Evolutionary conservation across 106 monocot species (phyloP).

Genomic region (Dendrobium huoshanense): DNA sequence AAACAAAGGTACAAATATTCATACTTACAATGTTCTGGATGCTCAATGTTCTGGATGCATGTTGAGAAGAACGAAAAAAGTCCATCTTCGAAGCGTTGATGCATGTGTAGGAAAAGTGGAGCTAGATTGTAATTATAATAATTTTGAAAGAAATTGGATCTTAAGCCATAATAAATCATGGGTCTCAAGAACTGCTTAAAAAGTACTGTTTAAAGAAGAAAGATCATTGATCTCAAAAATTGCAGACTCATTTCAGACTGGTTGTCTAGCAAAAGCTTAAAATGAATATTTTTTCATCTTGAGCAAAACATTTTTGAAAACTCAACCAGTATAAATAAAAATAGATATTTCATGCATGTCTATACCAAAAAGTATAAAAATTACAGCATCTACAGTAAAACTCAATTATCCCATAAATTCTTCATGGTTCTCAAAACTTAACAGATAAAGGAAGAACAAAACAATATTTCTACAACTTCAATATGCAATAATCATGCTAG

Average conservation of each 20-base stretch:
- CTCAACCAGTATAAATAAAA: neutral
- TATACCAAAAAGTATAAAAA: neutral
- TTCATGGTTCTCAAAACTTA: neutral
- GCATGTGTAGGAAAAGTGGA: neutral
- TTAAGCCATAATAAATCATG: neutral
- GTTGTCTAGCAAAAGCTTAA: neutral
- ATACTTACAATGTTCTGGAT: constrained; percentile 7
- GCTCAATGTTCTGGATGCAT: neutral
- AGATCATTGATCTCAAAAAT: neutral
- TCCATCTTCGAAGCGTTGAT: neutral
- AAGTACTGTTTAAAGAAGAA: neutral
- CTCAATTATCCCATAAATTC: neutral
- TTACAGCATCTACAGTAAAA: neutral
- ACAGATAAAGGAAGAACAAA: neutral
- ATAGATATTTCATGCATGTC: neutral
- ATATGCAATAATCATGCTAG: neutral
- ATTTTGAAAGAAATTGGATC: neutral
- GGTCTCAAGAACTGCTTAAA: neutral
- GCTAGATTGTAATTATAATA: neutral
- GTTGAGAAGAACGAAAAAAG: neutral
- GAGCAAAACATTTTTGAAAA: neutral
- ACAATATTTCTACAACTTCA: neutral
- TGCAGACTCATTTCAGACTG: neutral
- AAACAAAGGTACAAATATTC: constrained; percentile 5
- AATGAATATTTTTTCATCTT: neutral